Conservation (phyloP, 805 yeast species). For the Saturnispora kantuleensis region DNA sequence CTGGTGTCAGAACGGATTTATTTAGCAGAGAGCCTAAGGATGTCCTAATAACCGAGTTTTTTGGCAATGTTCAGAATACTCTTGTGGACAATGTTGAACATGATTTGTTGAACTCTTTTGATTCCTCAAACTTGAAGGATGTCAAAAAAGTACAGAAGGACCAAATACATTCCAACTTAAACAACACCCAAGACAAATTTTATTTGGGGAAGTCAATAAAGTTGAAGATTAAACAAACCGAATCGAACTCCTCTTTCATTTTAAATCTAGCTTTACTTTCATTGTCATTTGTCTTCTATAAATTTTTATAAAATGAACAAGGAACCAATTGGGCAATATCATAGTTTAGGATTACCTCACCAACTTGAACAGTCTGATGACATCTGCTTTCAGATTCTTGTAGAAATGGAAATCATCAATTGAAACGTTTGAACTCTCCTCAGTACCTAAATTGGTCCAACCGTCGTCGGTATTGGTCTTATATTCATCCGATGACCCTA, state of each 20-base stretch:
- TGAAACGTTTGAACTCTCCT: constrained; percentile 9
- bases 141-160: background rate
- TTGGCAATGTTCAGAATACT: constrained; percentile 83
- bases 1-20: constrained; percentile 84
- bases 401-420: constrained; percentile 21
- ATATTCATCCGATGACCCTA: background rate
- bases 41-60: constrained; percentile 82
- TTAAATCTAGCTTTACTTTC: background rate
- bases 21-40: constrained; percentile 55
- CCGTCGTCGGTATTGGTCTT: constrained; percentile 12
- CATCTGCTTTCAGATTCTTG: constrained; percentile 19
- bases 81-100: constrained; percentile 45
- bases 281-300: constrained; percentile 1
- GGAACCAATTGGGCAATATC: background rate
- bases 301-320: constrained; percentile 1
- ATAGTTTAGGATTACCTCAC: background rate
- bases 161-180: no score
- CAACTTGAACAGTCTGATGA: constrained; percentile 14
- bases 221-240: background rate
- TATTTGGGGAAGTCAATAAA: background rate
- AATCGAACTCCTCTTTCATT: background rate
- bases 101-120: constrained; percentile 26
- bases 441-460: constrained; percentile 18
- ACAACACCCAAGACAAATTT: background rate
- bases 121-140: background rate